phyloP scores from a whole-genome alignment of 1,139 yeast genomes.

The Debaryomyces subglobosus region DNA sequence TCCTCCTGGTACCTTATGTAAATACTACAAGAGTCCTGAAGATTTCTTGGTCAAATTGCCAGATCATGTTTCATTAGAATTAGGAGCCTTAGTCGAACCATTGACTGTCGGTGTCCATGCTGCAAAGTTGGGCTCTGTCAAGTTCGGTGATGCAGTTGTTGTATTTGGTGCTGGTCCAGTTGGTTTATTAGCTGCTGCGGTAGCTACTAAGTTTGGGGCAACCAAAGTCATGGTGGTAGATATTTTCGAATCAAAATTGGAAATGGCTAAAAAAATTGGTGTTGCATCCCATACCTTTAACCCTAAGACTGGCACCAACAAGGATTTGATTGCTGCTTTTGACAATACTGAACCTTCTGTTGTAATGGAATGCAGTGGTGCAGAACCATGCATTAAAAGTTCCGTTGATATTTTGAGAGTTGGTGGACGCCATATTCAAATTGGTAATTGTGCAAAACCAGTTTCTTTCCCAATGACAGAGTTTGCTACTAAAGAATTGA shows the following conservation, averaged over 20 bases:
- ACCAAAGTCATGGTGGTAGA: slow-evolving; percentile 68
- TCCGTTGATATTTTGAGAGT: slow-evolving; percentile 60
- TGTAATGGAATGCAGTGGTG: slow-evolving; percentile 76
- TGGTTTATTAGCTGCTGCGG: slow-evolving; percentile 78
- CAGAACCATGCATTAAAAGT: slow-evolving; percentile 65
- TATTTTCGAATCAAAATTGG: slow-evolving; percentile 58
- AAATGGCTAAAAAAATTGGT: slow-evolving; percentile 59
- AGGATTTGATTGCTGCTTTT: slow-evolving; percentile 38
- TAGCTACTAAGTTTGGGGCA: slow-evolving; percentile 85
- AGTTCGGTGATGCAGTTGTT: slow-evolving; percentile 72
- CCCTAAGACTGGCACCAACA: slow-evolving; percentile 48
- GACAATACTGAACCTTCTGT: slow-evolving; percentile 55
- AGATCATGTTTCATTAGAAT: slow-evolving; percentile 72
- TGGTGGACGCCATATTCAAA: slow-evolving; percentile 73
- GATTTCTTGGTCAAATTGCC: slow-evolving; percentile 84
- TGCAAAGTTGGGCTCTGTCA: slow-evolving; percentile 64
- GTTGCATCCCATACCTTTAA: slow-evolving; percentile 64
- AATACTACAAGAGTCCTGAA: slow-evolving; percentile 76
- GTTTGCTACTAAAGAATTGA: slow-evolving; percentile 69
- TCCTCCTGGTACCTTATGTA: slow-evolving; percentile 72
- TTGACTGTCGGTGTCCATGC: slow-evolving; percentile 87
- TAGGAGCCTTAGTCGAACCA: slow-evolving; percentile 91
- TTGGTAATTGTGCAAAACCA: slow-evolving; percentile 72
- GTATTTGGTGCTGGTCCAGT: slow-evolving; percentile 96
- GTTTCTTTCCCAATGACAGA: slow-evolving; percentile 76